These are phyloP conservation scores for Hypoxylon sp. DNA, from an alignment of 2,329 filamentous ascomycete genomes.

Conservation along the genomic window DNA sequence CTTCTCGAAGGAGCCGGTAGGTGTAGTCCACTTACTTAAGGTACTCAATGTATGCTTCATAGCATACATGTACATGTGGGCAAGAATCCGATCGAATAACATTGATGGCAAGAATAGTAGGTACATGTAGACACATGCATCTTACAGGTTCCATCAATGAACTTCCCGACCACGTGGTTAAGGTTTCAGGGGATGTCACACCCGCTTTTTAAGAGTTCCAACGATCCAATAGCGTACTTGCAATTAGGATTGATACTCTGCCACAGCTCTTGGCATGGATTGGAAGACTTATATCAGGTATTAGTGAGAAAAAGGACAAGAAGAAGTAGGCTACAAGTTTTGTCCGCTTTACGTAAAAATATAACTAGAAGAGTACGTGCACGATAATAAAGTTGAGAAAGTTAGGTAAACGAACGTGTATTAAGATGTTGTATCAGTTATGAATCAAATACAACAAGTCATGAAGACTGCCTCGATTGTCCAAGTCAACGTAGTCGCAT, in stretches of 20 bases:
- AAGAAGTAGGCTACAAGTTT: background rate
- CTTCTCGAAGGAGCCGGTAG: no score
- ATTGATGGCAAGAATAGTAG: background rate
- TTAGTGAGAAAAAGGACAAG: background rate
- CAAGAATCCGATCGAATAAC: constrained; percentile 4
- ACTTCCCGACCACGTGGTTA: constrained; percentile 38
- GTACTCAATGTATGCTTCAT: background rate
- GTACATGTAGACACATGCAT: background rate
- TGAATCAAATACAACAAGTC: constrained; percentile 36
- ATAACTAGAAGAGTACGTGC: background rate
- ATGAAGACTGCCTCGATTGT: constrained; percentile 23
- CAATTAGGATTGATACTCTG: constrained; percentile 15
- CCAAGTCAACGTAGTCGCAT: constrained; percentile 14
- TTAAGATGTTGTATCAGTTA: constrained; percentile 44
- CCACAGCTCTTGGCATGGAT: constrained; percentile 6
- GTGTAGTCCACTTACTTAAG: no score
- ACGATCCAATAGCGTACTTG: constrained; percentile 13
- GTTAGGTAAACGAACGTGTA: constrained; percentile 48
- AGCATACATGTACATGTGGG: background rate
- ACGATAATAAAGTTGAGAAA: background rate
- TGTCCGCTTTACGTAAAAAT: background rate
- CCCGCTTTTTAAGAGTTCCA: constrained; percentile 22
- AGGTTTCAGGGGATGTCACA: constrained; percentile 37
- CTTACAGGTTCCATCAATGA: background rate
- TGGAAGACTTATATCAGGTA: background rate